A percentile compares a stretch with the other conserved stretches of the same genome.
Conservation (phyloP, 2,329 filamentous ascomycete genomes). For the Aureobasidium lini region DNA sequence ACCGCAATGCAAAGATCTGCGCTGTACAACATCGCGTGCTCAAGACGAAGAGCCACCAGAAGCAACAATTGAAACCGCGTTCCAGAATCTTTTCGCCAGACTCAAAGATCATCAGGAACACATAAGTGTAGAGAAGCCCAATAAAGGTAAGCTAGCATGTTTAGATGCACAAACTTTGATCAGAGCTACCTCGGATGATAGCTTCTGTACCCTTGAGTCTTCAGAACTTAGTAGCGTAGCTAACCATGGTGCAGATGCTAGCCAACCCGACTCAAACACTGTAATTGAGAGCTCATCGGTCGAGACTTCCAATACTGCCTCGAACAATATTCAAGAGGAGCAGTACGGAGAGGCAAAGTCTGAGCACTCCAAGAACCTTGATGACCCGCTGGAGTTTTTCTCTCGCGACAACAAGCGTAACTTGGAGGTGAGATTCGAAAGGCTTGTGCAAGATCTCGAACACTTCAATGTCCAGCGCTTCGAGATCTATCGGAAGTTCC, state of each 20-base stretch:
- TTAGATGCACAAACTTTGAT: no score
- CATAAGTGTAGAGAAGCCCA: no score
- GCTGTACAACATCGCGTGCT: not conserved
- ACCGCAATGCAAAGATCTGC: not conserved
- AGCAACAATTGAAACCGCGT: no score
- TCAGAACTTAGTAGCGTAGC: not conserved
- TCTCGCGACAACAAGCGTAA: not conserved
- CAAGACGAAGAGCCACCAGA: not conserved
- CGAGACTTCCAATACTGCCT: not conserved
- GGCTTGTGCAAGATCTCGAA: not conserved
- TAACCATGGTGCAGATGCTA: not conserved
- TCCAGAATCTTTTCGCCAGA: no score
- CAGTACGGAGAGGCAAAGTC: no score
- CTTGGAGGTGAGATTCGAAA: not conserved
- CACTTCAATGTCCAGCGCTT: not conserved
- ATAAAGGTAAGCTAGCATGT: no score
- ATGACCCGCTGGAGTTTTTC: no score
- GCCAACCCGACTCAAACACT: not conserved
- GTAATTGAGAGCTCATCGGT: not conserved
- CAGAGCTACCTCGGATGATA: no score
- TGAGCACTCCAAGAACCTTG: no score
- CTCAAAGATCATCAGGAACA: no score
- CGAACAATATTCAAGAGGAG: no score
- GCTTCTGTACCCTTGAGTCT: not conserved
- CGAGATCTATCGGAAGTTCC: not conserved